Evolutionary conservation across 371 early-diverging fungal species (phyloP), one percentile per base, ranked within the genome.

Genomic region (Homolaphlyctis polyrhiza): DNA sequence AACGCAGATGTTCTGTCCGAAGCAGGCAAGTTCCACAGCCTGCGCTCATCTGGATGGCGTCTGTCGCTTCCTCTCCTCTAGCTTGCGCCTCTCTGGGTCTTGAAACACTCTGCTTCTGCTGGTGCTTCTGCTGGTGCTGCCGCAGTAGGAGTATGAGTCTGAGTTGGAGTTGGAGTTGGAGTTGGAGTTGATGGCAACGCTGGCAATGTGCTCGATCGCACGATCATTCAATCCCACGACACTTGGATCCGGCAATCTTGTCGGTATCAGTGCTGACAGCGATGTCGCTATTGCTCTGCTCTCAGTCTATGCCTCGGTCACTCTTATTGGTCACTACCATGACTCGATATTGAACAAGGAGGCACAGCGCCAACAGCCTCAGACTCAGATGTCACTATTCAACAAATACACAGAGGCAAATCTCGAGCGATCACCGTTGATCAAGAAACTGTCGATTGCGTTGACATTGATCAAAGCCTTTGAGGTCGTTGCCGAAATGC

Each of bases 1-100:
- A 93, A 95, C 72, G 88, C 96, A 13, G 96, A 97, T 67, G 78
- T 97, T 29, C 92, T 91, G 25, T 94, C 97, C 16, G 94, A 96
- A 84, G 90, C 88, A 29, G 70, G 91, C 87, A 88, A 77, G 82
- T 67, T 71, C 32, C 21, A 32, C 66, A 91, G 91, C 94, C 23
- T 93, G 87, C 79, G 87, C 94, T 13, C 73, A 84, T 0, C 76
- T 94, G 27, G 92, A 90, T 71, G 71, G 94, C 34, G 70, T 94
- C 27, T 89, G 91, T 54, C 74, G 91, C 28, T 92, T 92, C 76
- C 94, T 94, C 75, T 95, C 94, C 74, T 79, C 87, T 13, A 88
- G 95, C 60, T 78, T 95, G 61, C n/a, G n/a, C n/a, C n/a, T n/a
- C n/a, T n/a, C n/a, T n/a, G n/a, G n/a, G n/a, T n/a, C n/a, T n/a